Percentiles rank a stretch among this genome's conserved stretches.
Evolutionary conservation across 2,329 filamentous ascomycete genomes (phyloP).

Genomic region (Aaosphaeria arxii): DNA sequence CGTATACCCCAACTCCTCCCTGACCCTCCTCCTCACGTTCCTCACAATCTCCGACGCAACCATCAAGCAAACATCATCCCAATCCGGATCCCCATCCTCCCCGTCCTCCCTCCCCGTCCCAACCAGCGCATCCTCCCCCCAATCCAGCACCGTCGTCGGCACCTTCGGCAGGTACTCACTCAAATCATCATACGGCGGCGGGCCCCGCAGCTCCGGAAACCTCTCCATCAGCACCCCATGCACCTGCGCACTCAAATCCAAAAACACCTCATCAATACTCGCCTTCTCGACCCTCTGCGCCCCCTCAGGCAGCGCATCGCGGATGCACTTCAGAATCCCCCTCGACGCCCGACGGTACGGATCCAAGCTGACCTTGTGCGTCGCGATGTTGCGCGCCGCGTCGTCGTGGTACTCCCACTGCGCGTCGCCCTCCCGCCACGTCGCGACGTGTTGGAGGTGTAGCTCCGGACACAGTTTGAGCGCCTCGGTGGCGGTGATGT

Average conservation of each 20-base stretch:
- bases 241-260: conserved; percentile 84
- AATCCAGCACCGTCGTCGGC: conserved; percentile 71
- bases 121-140: conserved; percentile 78
- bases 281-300: conserved; percentile 85
- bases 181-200: conserved; percentile 71
- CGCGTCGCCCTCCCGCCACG: conserved; percentile 87
- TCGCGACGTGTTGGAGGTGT: conserved; percentile 88
- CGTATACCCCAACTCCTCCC: conserved; percentile 74
- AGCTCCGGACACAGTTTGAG: conserved; percentile 82
- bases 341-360: conserved; percentile 84
- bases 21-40: conserved; percentile 67
- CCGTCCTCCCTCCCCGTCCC: conserved; percentile 71
- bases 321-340: conserved; percentile 76
- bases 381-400: conserved; percentile 73
- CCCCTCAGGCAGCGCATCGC: conserved; percentile 63
- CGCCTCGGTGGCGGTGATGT: conserved; percentile 77
- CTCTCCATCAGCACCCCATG: conserved; percentile 71
- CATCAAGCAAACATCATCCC: conserved; percentile 88
- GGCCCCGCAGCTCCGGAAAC: conserved; percentile 68
- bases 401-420: conserved; percentile 90
- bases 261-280: conserved; percentile 90
- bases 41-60: conserved; percentile 88
- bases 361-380: conserved; percentile 91
- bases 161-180: conserved; percentile 71
- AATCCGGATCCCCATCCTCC: conserved; percentile 82